Percentiles rank a stretch among this genome's conserved stretches.
Evolutionary conservation across 306 rosid species (phyloP).

Genomic region (Medicago ruthenica): DNA sequence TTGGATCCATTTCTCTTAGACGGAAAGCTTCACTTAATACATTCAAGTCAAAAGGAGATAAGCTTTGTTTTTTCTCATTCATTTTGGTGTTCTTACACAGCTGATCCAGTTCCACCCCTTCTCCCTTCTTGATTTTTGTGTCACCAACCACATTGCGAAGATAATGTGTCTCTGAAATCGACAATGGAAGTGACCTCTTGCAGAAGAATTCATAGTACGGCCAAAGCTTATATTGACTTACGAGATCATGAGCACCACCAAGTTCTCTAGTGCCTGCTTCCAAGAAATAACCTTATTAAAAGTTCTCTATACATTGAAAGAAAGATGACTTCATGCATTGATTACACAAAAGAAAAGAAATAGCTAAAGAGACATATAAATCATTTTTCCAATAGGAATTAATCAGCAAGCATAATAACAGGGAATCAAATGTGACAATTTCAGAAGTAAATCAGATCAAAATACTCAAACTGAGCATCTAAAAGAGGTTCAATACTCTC

Average conservation of each 20-base stretch:
- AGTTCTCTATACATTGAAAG: neutral
- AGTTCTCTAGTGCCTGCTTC: constrained; percentile 79
- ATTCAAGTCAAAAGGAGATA: constrained; percentile 60
- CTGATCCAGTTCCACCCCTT: constrained; percentile 93
- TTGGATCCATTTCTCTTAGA: constrained; percentile 36
- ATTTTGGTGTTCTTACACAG: constrained; percentile 62
- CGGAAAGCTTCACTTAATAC: constrained; percentile 53
- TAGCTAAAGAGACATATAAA: constrained; percentile 1
- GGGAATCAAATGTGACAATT: constrained; percentile 2
- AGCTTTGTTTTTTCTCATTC: constrained; percentile 61
- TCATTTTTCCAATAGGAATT: neutral
- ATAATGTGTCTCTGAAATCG: constrained; percentile 84
- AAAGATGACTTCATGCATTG: constrained; percentile 17
- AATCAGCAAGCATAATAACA: constrained; percentile 27
- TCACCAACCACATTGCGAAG: constrained; percentile 88
- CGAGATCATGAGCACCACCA: constrained; percentile 82
- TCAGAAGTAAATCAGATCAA: neutral
- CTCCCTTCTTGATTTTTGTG: constrained; percentile 88
- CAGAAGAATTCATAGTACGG: constrained; percentile 86
- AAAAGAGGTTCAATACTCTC: neutral
- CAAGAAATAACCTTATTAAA: constrained; percentile 34
- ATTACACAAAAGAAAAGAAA: neutral
- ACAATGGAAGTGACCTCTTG: constrained; percentile 79
- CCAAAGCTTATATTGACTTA: constrained; percentile 76
- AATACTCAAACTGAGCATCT: neutral